These are phyloP conservation scores for Ophryocystis elektroscirrha DNA, from an alignment of 169 alveolate genomes.

Conservation along the genomic window DNA sequence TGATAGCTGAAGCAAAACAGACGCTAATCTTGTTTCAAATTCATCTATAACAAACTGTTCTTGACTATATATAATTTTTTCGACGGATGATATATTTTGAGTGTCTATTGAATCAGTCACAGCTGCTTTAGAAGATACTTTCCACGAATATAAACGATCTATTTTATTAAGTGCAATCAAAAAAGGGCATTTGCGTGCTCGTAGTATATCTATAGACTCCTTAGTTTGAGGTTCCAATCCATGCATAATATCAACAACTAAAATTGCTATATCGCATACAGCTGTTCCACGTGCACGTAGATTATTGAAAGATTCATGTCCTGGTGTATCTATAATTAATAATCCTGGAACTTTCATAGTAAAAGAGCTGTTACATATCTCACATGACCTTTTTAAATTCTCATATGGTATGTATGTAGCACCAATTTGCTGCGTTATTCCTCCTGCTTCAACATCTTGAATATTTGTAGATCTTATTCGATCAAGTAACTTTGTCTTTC, in stretches of 20 bases:
- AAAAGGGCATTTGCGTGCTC: slow-evolving; percentile 73
- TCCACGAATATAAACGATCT: slow-evolving; percentile 88
- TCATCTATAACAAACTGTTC: slow-evolving; percentile 61
- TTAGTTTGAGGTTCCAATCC: slow-evolving; percentile 93
- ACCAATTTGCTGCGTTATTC: slow-evolving; percentile 99
- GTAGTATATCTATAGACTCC: slow-evolving; percentile 70
- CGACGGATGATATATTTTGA: slow-evolving; percentile 50
- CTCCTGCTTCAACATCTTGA: slow-evolving; percentile 98
- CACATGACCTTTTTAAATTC: slow-evolving; percentile 59
- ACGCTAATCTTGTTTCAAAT: slow-evolving; percentile 50
- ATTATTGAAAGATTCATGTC: slow-evolving; percentile 75
- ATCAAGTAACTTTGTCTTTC: slow-evolving; percentile 94
- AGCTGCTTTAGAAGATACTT: slow-evolving; percentile 56
- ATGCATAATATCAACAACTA: slow-evolving; percentile 97
- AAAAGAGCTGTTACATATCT: slow-evolving; percentile 26
- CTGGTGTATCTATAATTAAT: slow-evolving; percentile 97
- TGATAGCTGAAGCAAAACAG: slow-evolving; percentile 47
- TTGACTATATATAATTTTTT: too few relatives aligned
- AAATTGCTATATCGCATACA: slow-evolving; percentile 88
- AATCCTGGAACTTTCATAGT: slow-evolving; percentile 75
- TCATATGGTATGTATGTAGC: slow-evolving; percentile 97
- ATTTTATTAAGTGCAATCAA: slow-evolving; percentile 92
- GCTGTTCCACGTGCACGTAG: slow-evolving; percentile 92
- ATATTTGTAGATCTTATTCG: slow-evolving; percentile 92
- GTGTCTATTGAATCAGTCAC: slow-evolving; percentile 46